These are phyloP conservation scores for Clonostachys chloroleuca DNA, from an alignment of 2,329 filamentous ascomycete species.

Conservation along the genomic window DNA sequence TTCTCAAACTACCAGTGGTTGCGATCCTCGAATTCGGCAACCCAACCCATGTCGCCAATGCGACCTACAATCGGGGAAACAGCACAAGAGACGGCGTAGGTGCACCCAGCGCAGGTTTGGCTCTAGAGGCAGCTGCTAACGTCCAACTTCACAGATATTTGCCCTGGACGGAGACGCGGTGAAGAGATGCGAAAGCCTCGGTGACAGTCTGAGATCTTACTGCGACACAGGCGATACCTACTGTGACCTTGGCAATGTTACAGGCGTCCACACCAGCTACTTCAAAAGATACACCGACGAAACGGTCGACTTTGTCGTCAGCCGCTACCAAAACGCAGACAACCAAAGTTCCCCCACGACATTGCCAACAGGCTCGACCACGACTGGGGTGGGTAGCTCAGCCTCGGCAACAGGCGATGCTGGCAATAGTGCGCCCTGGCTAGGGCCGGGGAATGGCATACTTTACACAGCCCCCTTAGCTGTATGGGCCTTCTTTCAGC, in stretches of 20 bases:
- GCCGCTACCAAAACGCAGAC: slow-evolving; percentile 16
- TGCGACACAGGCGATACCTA: slow-evolving; percentile 37
- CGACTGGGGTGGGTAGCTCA: neutral
- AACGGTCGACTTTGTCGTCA: slow-evolving; percentile 25
- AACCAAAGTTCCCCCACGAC: neutral
- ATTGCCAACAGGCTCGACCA: neutral
- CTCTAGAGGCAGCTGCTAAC: neutral
- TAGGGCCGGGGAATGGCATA: no score
- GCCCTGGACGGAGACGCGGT: slow-evolving; percentile 26
- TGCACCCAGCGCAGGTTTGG: slow-evolving; percentile 1
- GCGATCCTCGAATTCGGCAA: slow-evolving; percentile 34
- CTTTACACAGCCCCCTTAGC: no score
- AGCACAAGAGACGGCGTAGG: slow-evolving; percentile 30
- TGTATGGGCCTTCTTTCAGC: no score
- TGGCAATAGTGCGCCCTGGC: no score
- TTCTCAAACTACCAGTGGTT: slow-evolving; percentile 19
- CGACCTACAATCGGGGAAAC: slow-evolving; percentile 28
- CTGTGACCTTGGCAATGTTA: slow-evolving; percentile 25
- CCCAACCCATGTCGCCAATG: slow-evolving; percentile 28
- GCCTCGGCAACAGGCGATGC: no score
- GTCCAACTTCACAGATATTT: slow-evolving; percentile 10
- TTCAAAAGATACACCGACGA: slow-evolving; percentile 25
- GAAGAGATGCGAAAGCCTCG: slow-evolving; percentile 26
- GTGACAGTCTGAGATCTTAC: slow-evolving; percentile 27
- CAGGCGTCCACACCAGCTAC: slow-evolving; percentile 26